Evolutionary conservation across 2,329 filamentous ascomycete genomes (phyloP).

Genomic region (Metarhizium robertsii): DNA sequence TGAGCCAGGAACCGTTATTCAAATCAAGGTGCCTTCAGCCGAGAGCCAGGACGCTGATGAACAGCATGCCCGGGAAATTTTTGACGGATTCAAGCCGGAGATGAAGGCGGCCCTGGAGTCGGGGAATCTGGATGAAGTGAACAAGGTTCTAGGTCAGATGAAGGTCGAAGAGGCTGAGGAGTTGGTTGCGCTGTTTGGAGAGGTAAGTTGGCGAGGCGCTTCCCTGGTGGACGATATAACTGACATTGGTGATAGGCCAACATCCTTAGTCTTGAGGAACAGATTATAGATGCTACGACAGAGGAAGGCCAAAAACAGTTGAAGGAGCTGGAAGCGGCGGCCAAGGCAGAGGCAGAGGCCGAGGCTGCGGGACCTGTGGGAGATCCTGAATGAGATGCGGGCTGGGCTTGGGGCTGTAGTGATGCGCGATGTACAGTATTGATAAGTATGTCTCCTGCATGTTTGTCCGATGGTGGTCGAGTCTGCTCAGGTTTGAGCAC

Average conservation of each 20-base stretch:
- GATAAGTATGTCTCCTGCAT: not conserved
- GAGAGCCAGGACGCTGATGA: constrained; percentile 57
- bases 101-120: constrained; percentile 75
- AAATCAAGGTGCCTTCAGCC: constrained; percentile 69
- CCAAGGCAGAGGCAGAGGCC: constrained; percentile 16
- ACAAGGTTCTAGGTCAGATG: constrained; percentile 68
- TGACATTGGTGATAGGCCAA: constrained; percentile 45
- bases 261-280: constrained; percentile 83
- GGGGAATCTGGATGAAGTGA: constrained; percentile 64
- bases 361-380: constrained; percentile 6
- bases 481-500: not conserved
- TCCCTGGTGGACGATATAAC: not conserved
- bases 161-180: constrained; percentile 81
- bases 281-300: constrained; percentile 92
- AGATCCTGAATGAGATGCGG: constrained; percentile 5
- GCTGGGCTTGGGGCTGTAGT: not conserved
- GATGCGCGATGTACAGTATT: not conserved
- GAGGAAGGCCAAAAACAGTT: constrained; percentile 72
- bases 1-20: constrained; percentile 84
- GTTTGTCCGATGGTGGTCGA: not conserved
- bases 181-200: constrained; percentile 67
- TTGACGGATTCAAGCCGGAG: constrained; percentile 73
- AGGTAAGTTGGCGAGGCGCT: constrained; percentile 35
- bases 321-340: constrained; percentile 59
- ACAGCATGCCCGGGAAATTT: constrained; percentile 61